Conservation (phyloP, 305 asterid species). For the Fraxinus sp. region DNA sequence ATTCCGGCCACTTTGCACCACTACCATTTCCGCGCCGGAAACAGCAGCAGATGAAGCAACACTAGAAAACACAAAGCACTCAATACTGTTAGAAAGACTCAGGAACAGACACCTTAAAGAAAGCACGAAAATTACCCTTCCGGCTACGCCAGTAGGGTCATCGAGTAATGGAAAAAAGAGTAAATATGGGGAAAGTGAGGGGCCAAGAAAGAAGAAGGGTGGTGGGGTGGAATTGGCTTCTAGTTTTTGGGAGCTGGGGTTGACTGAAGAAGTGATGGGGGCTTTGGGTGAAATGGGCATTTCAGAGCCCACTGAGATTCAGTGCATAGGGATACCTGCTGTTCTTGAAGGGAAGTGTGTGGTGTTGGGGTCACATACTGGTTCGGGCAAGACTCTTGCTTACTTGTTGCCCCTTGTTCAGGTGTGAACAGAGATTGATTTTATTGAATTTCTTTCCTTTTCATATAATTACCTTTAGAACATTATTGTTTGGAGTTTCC, state of each 20-base stretch:
- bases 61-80: constrained; percentile 67
- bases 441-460: neutral
- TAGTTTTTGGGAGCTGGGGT: constrained; percentile 79
- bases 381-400: constrained; percentile 97
- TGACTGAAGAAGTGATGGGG: constrained; percentile 74
- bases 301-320: constrained; percentile 87
- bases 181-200: constrained; percentile 38
- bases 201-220: constrained; percentile 43
- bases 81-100: constrained; percentile 74
- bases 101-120: constrained; percentile 85
- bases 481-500: neutral
- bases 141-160: constrained; percentile 14
- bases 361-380: constrained; percentile 95
- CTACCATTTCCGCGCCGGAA: constrained; percentile 29
- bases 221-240: constrained; percentile 48
- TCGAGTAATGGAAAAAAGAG: constrained; percentile 22
- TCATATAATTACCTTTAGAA: neutral
- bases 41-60: constrained; percentile 36
- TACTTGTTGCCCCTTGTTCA: constrained; percentile 93
- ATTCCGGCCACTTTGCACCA: constrained; percentile 69
- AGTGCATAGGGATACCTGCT: constrained; percentile 83
- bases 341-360: constrained; percentile 72
- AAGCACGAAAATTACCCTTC: constrained; percentile 36
- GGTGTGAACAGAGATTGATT: constrained; percentile 37
- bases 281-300: constrained; percentile 81